Base-by-base conservation (phyloP, 345 rosid species). In the Murraya paniculata region DNA sequence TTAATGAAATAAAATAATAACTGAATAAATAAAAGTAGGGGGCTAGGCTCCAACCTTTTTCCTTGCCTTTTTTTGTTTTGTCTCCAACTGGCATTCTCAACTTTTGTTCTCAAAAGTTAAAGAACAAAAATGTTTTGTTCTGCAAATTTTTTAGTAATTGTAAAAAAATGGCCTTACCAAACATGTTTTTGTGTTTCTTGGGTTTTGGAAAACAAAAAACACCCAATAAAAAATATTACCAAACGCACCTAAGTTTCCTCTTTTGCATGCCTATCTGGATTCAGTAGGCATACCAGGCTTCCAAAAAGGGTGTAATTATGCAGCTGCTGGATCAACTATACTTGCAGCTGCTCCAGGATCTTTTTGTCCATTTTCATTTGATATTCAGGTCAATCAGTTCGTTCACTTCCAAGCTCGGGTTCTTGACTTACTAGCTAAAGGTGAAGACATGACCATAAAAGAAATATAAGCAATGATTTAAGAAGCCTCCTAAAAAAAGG, bases 261-360 rank as follows among this genome's bases (percentile, higher is more conserved):
- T 92, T 81, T 86, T 96, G 62, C 92, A 89, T 82, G 90, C 97
- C 2, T 92, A 94, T 83, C 82, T 94, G 86, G 98, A 96, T 72
- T 88, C 98, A 65, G 45, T 92, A 16, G 99, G 99, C 24, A 30
- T 78, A 19, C 98, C 99, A 2, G 91, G 79, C 84, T 93, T 94
- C 81, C 89, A 80, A 7, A 89, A 76, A 77, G 97, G 98, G 4
- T 90, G 97, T 83, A 96, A 96, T 82, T 94, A 91, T 78, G 98
- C 98, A 4, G 93, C 94, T 9, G 99, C 97, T 24, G 98, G 91
- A 30, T 91, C 99, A 2, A 92, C 89, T 1, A 84, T 92, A 68
- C 92, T 84, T 74, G 97, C 98, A 1, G 90, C 95, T 72, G 89
- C 86, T 64, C 87, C 95, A 58, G 83, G 86, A 33, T 83, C 95